Base-by-base conservation (phyloP, 768 basidiomycete genomes). In the Calocera viscosa region DNA sequence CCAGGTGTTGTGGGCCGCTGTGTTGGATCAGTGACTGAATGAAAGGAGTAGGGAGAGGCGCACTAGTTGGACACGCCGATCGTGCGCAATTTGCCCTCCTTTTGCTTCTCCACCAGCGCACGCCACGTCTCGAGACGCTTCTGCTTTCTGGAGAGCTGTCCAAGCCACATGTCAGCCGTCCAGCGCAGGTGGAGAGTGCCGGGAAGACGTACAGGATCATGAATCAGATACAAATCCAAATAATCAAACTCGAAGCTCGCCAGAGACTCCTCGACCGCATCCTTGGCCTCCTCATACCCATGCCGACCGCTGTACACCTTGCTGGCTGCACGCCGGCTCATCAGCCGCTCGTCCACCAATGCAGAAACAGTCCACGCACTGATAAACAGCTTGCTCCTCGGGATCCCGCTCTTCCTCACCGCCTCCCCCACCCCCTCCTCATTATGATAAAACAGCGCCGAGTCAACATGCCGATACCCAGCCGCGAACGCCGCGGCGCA, bases 21-120 rank as follows among this genome's bases (percentile, higher is more conserved):
- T n/a, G 39, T 26, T 33, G 19, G 53, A 35, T 28, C 35, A 39
- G 49, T 17, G 22, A 63, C n/a, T 8, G 28, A 68, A 74, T 0
- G 5, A 32, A 32, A 32, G 22, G 43, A 47, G 43, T 7, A 28
- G 53, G 53, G 14, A 19, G 11, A 63, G 26, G 73, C 87, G 53
- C 70, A 90, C 89, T 85, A 93, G 76, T 93, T 93, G 1, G 89
- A 91, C 7, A 92, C 90, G 1, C 90, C 90, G 22, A 90, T 82
- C 2, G 80, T 80, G 68, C 82, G 81, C 64, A 91, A 81, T 71
- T 88, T 89, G 2, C 90, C 89, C 1, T 77, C 81, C 32, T 77
- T 72, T 68, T 82, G 82, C 10, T 83, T 85, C 34, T 86, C 84
- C 2, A 85, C 74, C 14, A 93, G 78, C 8, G 87, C 89, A 63